Conservation (phyloP, 2,329 filamentous ascomycete genomes). For the Cadophora sp. region DNA sequence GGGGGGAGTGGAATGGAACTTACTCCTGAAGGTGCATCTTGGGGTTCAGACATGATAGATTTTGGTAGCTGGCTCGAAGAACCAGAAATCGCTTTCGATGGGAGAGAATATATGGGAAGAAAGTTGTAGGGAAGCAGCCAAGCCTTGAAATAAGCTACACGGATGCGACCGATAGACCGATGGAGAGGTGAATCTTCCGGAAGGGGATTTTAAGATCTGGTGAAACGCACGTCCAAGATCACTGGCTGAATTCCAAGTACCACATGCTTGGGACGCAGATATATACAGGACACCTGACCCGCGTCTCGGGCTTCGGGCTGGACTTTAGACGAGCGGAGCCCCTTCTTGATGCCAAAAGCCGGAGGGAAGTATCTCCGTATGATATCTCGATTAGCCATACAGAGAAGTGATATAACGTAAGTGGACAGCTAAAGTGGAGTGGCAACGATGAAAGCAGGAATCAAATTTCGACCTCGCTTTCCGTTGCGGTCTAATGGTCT, state of each 20-base stretch:
- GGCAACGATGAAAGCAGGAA: not conserved
- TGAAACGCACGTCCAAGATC: not conserved
- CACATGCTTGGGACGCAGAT: not conserved
- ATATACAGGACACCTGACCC: not conserved
- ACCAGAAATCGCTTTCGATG: not conserved
- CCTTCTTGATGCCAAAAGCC: too few relatives aligned
- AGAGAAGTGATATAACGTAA: not conserved
- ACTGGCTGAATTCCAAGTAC: not conserved
- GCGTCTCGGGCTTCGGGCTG: not conserved
- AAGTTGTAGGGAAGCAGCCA: too few relatives aligned
- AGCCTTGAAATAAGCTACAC: too few relatives aligned
- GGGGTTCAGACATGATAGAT: not conserved
- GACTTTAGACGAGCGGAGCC: not conserved
- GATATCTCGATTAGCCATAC: too few relatives aligned
- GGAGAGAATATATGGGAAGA: not conserved
- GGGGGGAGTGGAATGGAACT: not conserved
- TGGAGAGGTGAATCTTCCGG: not conserved
- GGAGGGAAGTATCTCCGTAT: too few relatives aligned
- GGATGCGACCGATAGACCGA: not conserved
- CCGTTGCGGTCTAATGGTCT: constrained; percentile 9
- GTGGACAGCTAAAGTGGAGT: not conserved
- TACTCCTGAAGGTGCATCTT: not conserved
- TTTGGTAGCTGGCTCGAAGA: too few relatives aligned
- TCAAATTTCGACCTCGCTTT: not conserved
- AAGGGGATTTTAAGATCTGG: not conserved